Evolutionary conservation across 352 stramenopile genomes (phyloP).

Genomic region (Globisporangium takayamanum): DNA sequence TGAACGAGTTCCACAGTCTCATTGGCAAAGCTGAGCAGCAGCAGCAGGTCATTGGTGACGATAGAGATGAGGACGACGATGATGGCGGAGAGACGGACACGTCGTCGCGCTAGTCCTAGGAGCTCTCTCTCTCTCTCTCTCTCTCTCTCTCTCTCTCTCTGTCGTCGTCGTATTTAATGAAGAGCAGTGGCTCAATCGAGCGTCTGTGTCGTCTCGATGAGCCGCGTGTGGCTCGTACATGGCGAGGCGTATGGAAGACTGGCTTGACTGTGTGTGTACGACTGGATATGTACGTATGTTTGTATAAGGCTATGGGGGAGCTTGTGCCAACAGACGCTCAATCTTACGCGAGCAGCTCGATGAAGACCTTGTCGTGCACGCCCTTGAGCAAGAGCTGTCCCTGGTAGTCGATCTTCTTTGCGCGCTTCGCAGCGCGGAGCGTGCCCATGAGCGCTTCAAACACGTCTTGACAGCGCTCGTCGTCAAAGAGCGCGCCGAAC

Average conservation of each 20-base stretch:
- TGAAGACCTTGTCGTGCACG: slow-evolving; percentile 71
- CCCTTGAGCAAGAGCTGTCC: slow-evolving; percentile 83
- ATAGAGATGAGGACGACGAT: background rate
- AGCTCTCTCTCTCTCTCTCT: slow-evolving; percentile 1
- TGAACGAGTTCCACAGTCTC: slow-evolving; percentile 58
- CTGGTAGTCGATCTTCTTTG: slow-evolving; percentile 73
- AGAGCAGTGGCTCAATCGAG: no score
- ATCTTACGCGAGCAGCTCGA: slow-evolving; percentile 42
- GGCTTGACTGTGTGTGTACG: no score
- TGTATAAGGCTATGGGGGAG: no score
- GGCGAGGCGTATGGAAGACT: no score
- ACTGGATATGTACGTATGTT: background rate
- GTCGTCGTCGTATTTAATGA: background rate
- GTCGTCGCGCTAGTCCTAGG: no score
- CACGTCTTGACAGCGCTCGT: slow-evolving; percentile 72
- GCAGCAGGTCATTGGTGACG: background rate
- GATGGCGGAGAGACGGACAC: no score
- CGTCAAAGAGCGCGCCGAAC: slow-evolving; percentile 80
- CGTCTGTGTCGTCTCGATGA: no score
- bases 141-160: background rate
- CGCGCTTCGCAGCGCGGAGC: slow-evolving; percentile 67
- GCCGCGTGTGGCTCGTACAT: no score
- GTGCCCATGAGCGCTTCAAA: slow-evolving; percentile 83
- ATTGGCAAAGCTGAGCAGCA: slow-evolving; percentile 9
- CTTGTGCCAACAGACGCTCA: no score